Percentiles rank a stretch among this genome's conserved stretches.
Conservation (phyloP, 208 protist species). For the Leishmania lainsoni region DNA sequence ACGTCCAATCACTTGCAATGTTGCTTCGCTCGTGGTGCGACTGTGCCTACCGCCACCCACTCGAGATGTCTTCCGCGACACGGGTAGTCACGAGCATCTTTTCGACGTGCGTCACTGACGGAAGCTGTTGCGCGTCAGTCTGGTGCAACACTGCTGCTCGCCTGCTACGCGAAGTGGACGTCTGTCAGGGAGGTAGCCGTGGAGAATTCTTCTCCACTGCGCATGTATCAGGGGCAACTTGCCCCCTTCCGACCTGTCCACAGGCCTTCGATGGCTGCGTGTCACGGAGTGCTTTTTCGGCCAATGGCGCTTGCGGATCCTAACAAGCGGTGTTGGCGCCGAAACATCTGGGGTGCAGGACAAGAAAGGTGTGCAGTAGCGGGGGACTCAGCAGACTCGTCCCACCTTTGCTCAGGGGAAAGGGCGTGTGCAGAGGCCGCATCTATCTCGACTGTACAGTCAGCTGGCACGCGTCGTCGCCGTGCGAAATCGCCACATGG, state of each 20-base stretch:
- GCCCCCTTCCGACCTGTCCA: conserved; percentile 1
- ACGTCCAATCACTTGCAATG: too few relatives aligned
- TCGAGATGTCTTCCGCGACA: too few relatives aligned
- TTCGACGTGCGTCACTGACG: neutral
- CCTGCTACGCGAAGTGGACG: conserved; percentile 17
- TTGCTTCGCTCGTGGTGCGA: too few relatives aligned
- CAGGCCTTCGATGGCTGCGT: neutral
- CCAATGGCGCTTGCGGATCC: conserved; percentile 4
- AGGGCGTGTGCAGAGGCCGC: conserved; percentile 1
- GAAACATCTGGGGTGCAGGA: neutral
- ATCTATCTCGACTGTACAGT: neutral
- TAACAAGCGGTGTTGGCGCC: neutral
- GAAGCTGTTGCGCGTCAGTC: neutral
- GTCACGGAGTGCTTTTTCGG: neutral
- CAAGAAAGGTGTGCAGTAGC: neutral
- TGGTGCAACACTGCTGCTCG: neutral
- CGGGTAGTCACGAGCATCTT: too few relatives aligned
- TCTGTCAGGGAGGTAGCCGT: neutral
- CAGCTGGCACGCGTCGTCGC: conserved; percentile 15
- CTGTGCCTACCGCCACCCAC: too few relatives aligned
- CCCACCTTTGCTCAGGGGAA: neutral
- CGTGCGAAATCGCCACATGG: neutral
- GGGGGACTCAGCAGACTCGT: neutral
- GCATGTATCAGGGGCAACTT: conserved; percentile 15
- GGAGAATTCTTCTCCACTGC: neutral